phyloP scores from a whole-genome alignment of 1,139 yeast species.

The Yamadazyma sp. region DNA sequence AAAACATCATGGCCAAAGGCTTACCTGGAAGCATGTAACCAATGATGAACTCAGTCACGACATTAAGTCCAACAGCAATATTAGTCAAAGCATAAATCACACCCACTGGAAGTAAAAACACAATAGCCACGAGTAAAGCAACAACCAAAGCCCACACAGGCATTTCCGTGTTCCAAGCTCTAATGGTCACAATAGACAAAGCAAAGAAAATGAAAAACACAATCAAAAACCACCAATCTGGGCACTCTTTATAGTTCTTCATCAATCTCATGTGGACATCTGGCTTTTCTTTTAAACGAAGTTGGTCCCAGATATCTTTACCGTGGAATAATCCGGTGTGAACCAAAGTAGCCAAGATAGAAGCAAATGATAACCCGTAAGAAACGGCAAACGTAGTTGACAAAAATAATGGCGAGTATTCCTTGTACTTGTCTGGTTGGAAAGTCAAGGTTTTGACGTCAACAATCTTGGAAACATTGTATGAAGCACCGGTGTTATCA shows the following conservation, averaged over 20 bases:
- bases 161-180: slow-evolving; percentile 46
- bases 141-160: slow-evolving; percentile 39
- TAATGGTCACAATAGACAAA: slow-evolving; percentile 37
- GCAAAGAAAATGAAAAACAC: slow-evolving; percentile 46
- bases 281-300: slow-evolving; percentile 31
- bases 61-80: slow-evolving; percentile 47
- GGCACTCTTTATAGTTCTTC: slow-evolving; percentile 58
- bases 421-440: slow-evolving; percentile 43
- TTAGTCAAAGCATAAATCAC: slow-evolving; percentile 43
- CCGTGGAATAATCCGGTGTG: slow-evolving; percentile 61
- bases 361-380: slow-evolving; percentile 65
- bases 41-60: slow-evolving; percentile 44
- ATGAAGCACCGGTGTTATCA: slow-evolving; percentile 34
- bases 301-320: slow-evolving; percentile 45
- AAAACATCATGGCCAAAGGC: slow-evolving; percentile 49
- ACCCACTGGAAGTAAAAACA: slow-evolving; percentile 45
- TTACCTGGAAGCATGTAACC: slow-evolving; percentile 51
- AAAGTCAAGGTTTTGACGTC: slow-evolving; percentile 36
- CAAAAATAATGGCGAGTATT: slow-evolving; percentile 54
- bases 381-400: slow-evolving; percentile 63
- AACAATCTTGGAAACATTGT: slow-evolving; percentile 44
- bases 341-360: slow-evolving; percentile 34
- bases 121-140: slow-evolving; percentile 40
- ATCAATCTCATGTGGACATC: slow-evolving; percentile 64
- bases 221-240: slow-evolving; percentile 64